Conservation (phyloP, 352 stramenopile genomes). For the Globisporangium middletonii region DNA sequence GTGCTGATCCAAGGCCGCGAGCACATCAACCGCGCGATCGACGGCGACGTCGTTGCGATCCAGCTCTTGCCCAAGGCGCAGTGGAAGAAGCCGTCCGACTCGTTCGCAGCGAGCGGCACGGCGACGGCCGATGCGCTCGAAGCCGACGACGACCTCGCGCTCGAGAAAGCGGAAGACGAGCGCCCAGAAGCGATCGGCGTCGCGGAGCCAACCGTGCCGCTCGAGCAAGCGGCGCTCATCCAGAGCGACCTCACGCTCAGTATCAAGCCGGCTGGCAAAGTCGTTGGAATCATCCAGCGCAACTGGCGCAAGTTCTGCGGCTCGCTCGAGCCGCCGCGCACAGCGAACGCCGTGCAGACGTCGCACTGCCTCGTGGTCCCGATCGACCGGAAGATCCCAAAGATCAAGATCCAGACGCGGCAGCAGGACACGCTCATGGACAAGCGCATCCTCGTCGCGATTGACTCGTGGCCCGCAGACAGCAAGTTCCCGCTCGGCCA, state of each 20-base stretch:
- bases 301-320: slow-evolving; percentile 94
- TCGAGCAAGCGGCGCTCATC: slow-evolving; percentile 54
- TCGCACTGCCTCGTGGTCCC: slow-evolving; percentile 75
- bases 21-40: slow-evolving; percentile 96
- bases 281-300: slow-evolving; percentile 90
- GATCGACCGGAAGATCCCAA: slow-evolving; percentile 88
- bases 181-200: slow-evolving; percentile 30
- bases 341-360: slow-evolving; percentile 30
- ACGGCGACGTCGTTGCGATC: slow-evolving; percentile 97
- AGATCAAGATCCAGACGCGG: slow-evolving; percentile 92
- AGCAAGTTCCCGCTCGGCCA: slow-evolving; percentile 92
- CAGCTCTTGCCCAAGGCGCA: slow-evolving; percentile 85
- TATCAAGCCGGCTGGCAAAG: slow-evolving; percentile 65
- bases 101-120: slow-evolving; percentile 46
- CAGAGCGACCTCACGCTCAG: slow-evolving; percentile 43
- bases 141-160: slow-evolving; percentile 24
- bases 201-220: slow-evolving; percentile 57
- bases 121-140: slow-evolving; percentile 32
- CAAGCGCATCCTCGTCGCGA: slow-evolving; percentile 92
- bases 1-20: slow-evolving; percentile 68
- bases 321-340: slow-evolving; percentile 84
- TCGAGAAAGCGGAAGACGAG: slow-evolving; percentile 7
- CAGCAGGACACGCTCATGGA: slow-evolving; percentile 89
- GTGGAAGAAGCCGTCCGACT: slow-evolving; percentile 74
- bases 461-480: slow-evolving; percentile 92